Evolutionary conservation across 2,329 filamentous ascomycete species (phyloP).

Genomic region (Colletotrichum agaves): DNA sequence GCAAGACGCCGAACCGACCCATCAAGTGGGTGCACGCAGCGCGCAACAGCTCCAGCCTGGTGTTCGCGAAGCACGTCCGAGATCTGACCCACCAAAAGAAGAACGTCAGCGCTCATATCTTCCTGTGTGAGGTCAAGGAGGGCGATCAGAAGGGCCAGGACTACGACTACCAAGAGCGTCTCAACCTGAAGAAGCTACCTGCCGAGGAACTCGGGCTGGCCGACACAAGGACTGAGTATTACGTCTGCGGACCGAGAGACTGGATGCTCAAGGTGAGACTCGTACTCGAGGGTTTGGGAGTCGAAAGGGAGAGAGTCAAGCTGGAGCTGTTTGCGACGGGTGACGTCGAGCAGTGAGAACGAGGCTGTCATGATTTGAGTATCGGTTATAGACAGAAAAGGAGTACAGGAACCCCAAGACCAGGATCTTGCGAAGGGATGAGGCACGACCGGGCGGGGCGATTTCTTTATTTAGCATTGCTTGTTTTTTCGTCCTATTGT

Average conservation of each 20-base stretch:
- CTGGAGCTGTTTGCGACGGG: slow-evolving; percentile 77
- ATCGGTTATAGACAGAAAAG: neutral
- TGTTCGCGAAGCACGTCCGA: slow-evolving; percentile 65
- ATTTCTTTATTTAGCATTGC: neutral
- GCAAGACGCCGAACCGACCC: slow-evolving; percentile 49
- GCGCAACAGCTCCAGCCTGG: slow-evolving; percentile 59
- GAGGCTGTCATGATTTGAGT: slow-evolving; percentile 6
- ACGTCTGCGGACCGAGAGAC: slow-evolving; percentile 73
- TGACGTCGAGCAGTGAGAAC: slow-evolving; percentile 43
- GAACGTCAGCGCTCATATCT: slow-evolving; percentile 65
- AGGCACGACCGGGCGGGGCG: slow-evolving; percentile 7
- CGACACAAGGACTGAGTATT: slow-evolving; percentile 70
- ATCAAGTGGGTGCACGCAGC: slow-evolving; percentile 74
- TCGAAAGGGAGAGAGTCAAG: slow-evolving; percentile 67
- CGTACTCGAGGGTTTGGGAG: slow-evolving; percentile 65
- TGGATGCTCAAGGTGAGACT: slow-evolving; percentile 74
- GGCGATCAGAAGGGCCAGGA: slow-evolving; percentile 61
- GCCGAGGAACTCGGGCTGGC: slow-evolving; percentile 63
- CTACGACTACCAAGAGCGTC: slow-evolving; percentile 68
- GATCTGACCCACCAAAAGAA: slow-evolving; percentile 53
- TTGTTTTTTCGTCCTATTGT: neutral
- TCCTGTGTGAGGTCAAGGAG: slow-evolving; percentile 62
- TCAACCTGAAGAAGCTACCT: slow-evolving; percentile 68
- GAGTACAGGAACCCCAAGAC: neutral
- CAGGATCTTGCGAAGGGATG: slow-evolving; percentile 33